Evolutionary conservation across 768 basidiomycete genomes (phyloP).

Genomic region (Boletellus emodensis): DNA sequence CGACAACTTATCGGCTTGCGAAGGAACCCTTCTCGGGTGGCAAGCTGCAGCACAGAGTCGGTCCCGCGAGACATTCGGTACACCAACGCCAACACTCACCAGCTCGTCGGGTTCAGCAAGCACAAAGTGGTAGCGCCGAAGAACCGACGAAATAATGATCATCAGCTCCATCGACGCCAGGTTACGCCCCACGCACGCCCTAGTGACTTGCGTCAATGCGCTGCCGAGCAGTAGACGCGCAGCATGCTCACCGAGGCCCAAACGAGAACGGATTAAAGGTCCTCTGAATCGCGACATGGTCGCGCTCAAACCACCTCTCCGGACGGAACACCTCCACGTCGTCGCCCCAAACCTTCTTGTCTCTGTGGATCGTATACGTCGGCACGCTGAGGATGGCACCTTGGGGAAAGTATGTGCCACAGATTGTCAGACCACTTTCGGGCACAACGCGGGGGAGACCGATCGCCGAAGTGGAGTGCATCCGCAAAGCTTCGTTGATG

Average conservation of each 20-base stretch:
- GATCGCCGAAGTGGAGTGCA: slow-evolving; percentile 80
- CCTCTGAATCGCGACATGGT: slow-evolving; percentile 56
- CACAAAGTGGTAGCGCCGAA: slow-evolving; percentile 72
- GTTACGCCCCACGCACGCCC: slow-evolving; percentile 83
- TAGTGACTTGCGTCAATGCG: slow-evolving; percentile 22
- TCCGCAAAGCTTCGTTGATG: slow-evolving; percentile 80
- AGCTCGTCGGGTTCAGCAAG: slow-evolving; percentile 54
- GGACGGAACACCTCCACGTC: slow-evolving; percentile 74
- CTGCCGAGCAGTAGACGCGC: background rate
- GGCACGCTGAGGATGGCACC: slow-evolving; percentile 80
- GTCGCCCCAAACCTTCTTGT: slow-evolving; percentile 68
- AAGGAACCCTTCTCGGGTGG: slow-evolving; percentile 82
- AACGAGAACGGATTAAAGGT: slow-evolving; percentile 84
- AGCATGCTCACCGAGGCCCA: slow-evolving; percentile 59
- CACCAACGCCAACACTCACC: slow-evolving; percentile 36
- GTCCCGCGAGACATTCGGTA: slow-evolving; percentile 1
- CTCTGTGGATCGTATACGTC: slow-evolving; percentile 79
- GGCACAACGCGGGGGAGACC: slow-evolving; percentile 82
- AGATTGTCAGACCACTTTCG: slow-evolving; percentile 62
- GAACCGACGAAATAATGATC: slow-evolving; percentile 76
- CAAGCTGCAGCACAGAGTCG: slow-evolving; percentile 41
- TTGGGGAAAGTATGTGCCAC: slow-evolving; percentile 54
- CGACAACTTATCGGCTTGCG: slow-evolving; percentile 73
- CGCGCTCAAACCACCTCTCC: slow-evolving; percentile 80
- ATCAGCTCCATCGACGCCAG: slow-evolving; percentile 75